Evolutionary conservation across 805 yeast genomes (phyloP), one percentile per base, ranked within the genome.

Genomic region (Lipomyces japonicus): DNA sequence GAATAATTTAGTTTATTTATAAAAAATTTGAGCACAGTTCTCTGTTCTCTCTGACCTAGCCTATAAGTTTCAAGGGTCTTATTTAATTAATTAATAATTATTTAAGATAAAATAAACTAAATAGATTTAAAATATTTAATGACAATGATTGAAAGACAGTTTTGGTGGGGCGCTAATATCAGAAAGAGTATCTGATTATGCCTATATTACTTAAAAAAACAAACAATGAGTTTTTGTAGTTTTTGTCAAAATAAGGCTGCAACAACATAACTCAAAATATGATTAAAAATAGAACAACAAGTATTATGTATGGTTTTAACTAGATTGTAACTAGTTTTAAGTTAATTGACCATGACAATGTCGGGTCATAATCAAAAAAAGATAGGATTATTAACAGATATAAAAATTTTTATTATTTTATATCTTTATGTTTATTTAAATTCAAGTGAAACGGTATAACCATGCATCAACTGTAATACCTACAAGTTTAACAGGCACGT

Each of bases 81-180:
- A n/a, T n/a, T n/a, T n/a, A n/a, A n/a, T n/a, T n/a, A n/a, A n/a
- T n/a, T n/a, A n/a, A n/a, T n/a, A n/a, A n/a, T n/a, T n/a, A n/a
- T n/a, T n/a, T n/a, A n/a, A n/a, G n/a, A n/a, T n/a, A n/a, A n/a
- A n/a, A n/a, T n/a, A n/a, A n/a, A n/a, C n/a, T n/a, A n/a, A n/a
- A n/a, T n/a, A n/a, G n/a, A n/a, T n/a, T n/a, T n/a, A n/a, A n/a
- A 43, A 22, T 48, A 26, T 43, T 19, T 25, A 42, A 35, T 21
- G 60, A 58, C 61, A 57, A 34, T 53, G 45, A 41, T 48, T 56
- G 50, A 39, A 53, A 44, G 62, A 48, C 53, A 59, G 61, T 59
- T 58, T 59, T 51, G 47, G 58, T 59, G 62, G 62, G 62, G 60
- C 59, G 61, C 57, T 53, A 50, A 46, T 49, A 52, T 59, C 61